Evolutionary conservation across 805 yeast genomes (phyloP).

Genomic region (Wickerhamomyces bisporus): DNA sequence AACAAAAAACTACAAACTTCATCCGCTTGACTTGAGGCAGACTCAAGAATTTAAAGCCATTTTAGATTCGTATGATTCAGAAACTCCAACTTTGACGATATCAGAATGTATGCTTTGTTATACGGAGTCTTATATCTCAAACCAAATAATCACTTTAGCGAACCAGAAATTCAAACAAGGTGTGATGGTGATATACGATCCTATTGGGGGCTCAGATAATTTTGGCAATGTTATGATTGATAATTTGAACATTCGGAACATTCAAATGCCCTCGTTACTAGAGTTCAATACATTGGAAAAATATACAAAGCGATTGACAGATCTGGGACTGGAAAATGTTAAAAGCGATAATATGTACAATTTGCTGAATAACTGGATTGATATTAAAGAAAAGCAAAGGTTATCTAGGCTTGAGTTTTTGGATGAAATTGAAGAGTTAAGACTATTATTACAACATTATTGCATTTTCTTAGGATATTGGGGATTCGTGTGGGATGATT

Average conservation of each 20-base stretch:
- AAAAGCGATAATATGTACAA: conserved; percentile 29
- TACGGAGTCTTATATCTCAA: conserved; percentile 37
- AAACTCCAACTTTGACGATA: conserved; percentile 42
- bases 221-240: conserved; percentile 53
- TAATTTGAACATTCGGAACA: conserved; percentile 41
- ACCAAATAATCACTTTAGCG: conserved; percentile 32
- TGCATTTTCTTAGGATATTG: conserved; percentile 32
- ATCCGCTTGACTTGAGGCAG: conserved; percentile 31
- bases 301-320: conserved; percentile 13
- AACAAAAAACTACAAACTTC: conserved; percentile 21
- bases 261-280: conserved; percentile 36
- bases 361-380: conserved; percentile 28
- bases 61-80: conserved; percentile 17
- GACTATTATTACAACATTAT: conserved; percentile 47
- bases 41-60: conserved; percentile 22
- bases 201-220: conserved; percentile 47
- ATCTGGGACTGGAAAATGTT: conserved; percentile 12
- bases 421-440: conserved; percentile 57
- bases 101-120: conserved; percentile 60
- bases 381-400: conserved; percentile 32
- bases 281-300: conserved; percentile 32
- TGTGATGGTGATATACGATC: conserved; percentile 46
- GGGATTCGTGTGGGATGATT: conserved; percentile 17
- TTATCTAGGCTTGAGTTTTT: conserved; percentile 44
- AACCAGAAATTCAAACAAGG: conserved; percentile 15